These are phyloP conservation scores for Paracamarosporium sp. DNA, from an alignment of 2,329 filamentous ascomycete genomes.

Conservation along the genomic window DNA sequence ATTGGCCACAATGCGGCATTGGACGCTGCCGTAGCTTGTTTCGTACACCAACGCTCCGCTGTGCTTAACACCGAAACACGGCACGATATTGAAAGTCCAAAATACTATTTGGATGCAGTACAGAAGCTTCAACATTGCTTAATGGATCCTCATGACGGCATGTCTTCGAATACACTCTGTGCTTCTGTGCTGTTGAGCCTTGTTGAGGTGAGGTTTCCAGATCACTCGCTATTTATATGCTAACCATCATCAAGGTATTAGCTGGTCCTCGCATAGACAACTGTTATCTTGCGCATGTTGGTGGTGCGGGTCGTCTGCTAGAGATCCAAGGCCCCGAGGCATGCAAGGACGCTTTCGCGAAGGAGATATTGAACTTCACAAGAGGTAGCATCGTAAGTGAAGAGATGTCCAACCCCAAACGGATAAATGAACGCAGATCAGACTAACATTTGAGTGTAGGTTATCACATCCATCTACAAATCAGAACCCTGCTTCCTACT, in stretches of 20 bases:
- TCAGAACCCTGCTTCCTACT: slow-evolving; percentile 39
- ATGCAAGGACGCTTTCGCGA: slow-evolving; percentile 37
- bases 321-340: slow-evolving; percentile 37
- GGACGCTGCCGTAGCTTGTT: slow-evolving; percentile 38
- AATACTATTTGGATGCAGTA: slow-evolving; percentile 39
- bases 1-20: slow-evolving; percentile 41
- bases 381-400: slow-evolving; percentile 39
- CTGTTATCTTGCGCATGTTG: slow-evolving; percentile 40
- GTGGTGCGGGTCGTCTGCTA: slow-evolving; percentile 41
- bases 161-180: slow-evolving; percentile 43
- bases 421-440: background rate
- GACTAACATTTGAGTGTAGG: slow-evolving; percentile 24
- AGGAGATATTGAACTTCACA: slow-evolving; percentile 39
- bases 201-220: slow-evolving; percentile 31
- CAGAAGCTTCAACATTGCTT: slow-evolving; percentile 35
- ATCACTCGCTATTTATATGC: background rate
- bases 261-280: slow-evolving; percentile 40
- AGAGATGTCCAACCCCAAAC: background rate
- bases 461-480: slow-evolving; percentile 40
- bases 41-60: slow-evolving; percentile 35
- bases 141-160: slow-evolving; percentile 33
- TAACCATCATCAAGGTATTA: slow-evolving; percentile 26
- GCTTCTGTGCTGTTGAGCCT: slow-evolving; percentile 40
- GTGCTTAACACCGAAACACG: slow-evolving; percentile 30
- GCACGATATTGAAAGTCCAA: slow-evolving; percentile 31